Base-by-base conservation (phyloP, 257 asterid species). In the Rhazya stricta region DNA sequence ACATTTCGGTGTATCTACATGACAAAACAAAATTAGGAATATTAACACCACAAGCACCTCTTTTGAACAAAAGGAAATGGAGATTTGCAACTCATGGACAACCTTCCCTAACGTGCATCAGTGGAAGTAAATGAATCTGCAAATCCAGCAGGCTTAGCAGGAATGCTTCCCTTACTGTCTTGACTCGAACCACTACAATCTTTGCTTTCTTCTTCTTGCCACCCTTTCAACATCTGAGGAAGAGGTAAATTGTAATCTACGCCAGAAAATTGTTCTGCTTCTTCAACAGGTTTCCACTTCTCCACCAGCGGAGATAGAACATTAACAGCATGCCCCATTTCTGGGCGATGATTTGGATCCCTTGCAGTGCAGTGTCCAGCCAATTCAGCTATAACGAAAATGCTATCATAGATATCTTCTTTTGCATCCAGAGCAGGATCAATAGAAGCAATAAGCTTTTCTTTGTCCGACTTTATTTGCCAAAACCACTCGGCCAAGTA, bases 291-390 rank as follows among this genome's bases (percentile, higher is more conserved):
- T 48, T 76, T 89, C 97, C 97, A 91, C 54, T 80, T 86, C 41
- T 83, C 90, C 6, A 86, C 90, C 71, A 83, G 56, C 42, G 78
- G 89, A 43, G 83, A 83, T 23, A 91, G 85, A 77, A 87, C 90
- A 41, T 80, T 88, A 15, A 91, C 96, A 0, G 76, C 89, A 34
- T 90, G 84, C n/a, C 91, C 91, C 96, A 91, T 91, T 23, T 89
- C 97, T 1, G 97, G 97, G 4, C 97, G 89, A 50, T 86, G 91
- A 71, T 74, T 82, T 30, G 96, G 94, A 27, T 89, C 96, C 67
- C 94, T 84, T 0, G 88, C 82, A 1, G 97, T 91, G 88, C 97
- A 91, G 58, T 91, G 94, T 19, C 97, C 91, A 0, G 97, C 94
- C 70, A 91, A 78, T 34, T 84, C 88, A 9, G 91, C 91, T 21